These are phyloP conservation scores for Adenanthera pavonina DNA, from an alignment of 306 rosid species.

Conservation along the genomic window DNA sequence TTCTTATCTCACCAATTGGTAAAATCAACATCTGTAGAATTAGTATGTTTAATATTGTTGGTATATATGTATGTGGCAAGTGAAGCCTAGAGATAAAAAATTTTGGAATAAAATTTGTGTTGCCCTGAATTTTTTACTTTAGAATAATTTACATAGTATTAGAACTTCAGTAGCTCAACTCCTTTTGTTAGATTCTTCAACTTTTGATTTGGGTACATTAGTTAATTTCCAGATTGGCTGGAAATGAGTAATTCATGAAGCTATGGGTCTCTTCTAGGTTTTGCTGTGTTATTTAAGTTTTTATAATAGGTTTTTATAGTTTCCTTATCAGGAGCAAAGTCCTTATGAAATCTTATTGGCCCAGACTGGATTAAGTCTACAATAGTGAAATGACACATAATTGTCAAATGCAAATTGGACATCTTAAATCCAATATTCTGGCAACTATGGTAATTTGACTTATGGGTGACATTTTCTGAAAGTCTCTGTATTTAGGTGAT, in stretches of 20 bases:
- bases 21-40: not conserved
- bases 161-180: not conserved
- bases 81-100: not conserved
- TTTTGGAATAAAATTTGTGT: not conserved
- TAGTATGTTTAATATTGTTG: not conserved
- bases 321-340: not conserved
- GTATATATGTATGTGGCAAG: not conserved
- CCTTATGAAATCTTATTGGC: not conserved
- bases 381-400: not conserved
- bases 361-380: not conserved
- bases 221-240: no score
- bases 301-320: not conserved
- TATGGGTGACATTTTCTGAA: no score
- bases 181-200: not conserved
- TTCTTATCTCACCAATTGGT: not conserved
- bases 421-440: not conserved
- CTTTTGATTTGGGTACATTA: not conserved
- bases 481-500: no score
- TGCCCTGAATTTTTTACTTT: not conserved
- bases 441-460: not conserved
- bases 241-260: not conserved
- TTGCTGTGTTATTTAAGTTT: not conserved
- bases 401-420: not conserved
- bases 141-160: not conserved
- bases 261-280: not conserved